Conservation (phyloP, 345 rosid genomes). For the rapeseed (Brassica napus) region DNA sequence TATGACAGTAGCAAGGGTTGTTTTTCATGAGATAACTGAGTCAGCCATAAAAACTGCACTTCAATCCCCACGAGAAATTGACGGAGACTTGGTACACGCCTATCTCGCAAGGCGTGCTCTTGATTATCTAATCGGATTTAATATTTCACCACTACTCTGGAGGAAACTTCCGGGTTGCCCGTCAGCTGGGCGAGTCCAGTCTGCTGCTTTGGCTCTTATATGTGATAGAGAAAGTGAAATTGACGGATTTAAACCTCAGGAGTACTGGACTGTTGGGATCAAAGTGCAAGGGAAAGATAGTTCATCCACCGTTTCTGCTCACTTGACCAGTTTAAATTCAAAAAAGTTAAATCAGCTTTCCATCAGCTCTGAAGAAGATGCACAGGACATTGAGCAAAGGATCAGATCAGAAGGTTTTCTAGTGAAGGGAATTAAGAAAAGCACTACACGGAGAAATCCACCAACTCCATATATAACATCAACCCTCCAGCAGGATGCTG, state of each 20-base stretch:
- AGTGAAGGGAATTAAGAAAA: constrained; percentile 61
- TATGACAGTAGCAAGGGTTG: constrained; percentile 81
- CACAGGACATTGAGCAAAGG: constrained; percentile 57
- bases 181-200: constrained; percentile 98
- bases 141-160: constrained; percentile 94
- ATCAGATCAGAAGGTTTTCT: constrained; percentile 53
- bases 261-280: constrained; percentile 77
- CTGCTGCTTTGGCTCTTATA: constrained; percentile 89
- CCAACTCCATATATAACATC: constrained; percentile 97
- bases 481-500: constrained; percentile 99
- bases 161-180: constrained; percentile 96
- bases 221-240: constrained; percentile 94
- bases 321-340: constrained; percentile 63
- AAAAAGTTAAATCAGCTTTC: constrained; percentile 77
- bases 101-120: constrained; percentile 97
- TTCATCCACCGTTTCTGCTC: constrained; percentile 52
- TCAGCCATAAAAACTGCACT: constrained; percentile 78
- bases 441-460: constrained; percentile 63
- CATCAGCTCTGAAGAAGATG: constrained; percentile 57
- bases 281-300: constrained; percentile 47
- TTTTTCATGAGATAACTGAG: constrained; percentile 94
- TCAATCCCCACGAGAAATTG: constrained; percentile 80
- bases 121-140: constrained; percentile 94
- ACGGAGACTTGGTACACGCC: constrained; percentile 83
- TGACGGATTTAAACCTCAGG: constrained; percentile 81